These are phyloP conservation scores for Penicillium aurantiogriseum DNA, from an alignment of 2,329 filamentous ascomycete species.

Conservation along the genomic window DNA sequence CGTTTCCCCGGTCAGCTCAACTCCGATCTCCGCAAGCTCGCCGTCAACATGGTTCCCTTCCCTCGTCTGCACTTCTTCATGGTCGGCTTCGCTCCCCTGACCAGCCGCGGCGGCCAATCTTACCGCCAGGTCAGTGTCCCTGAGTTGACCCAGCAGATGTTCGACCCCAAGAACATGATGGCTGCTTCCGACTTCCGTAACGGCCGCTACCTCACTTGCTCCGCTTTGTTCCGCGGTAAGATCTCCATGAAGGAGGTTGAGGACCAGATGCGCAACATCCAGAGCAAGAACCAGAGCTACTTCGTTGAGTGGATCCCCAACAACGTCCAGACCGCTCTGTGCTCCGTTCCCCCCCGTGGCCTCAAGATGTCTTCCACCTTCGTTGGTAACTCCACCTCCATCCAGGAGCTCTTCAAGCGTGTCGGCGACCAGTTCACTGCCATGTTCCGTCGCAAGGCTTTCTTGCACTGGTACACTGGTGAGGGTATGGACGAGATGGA, in stretches of 20 bases:
- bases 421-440: constrained; percentile 99
- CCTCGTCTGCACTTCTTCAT: constrained; percentile 99
- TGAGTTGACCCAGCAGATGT: constrained; percentile 99
- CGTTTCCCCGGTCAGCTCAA: constrained; percentile 99
- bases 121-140: constrained; percentile 98
- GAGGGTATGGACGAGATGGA: constrained; percentile 99
- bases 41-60: constrained; percentile 99
- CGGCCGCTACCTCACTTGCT: constrained; percentile 99
- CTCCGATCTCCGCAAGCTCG: constrained; percentile 98
- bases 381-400: constrained; percentile 98
- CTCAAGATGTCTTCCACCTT: constrained; percentile 99
- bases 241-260: constrained; percentile 99
- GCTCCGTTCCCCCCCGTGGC: constrained; percentile 95
- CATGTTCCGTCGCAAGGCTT: constrained; percentile 99
- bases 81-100: constrained; percentile 98
- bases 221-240: constrained; percentile 99
- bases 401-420: constrained; percentile 99
- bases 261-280: constrained; percentile 99
- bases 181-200: constrained; percentile 99
- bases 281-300: constrained; percentile 99
- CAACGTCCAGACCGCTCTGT: constrained; percentile 99
- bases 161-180: constrained; percentile 99
- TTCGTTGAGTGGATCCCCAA: constrained; percentile 99
- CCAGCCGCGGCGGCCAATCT: constrained; percentile 83
- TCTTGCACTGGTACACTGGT: constrained; percentile 99